phyloP scores from a whole-genome alignment of 208 protist species.

The Trypanosoma theileri region DNA sequence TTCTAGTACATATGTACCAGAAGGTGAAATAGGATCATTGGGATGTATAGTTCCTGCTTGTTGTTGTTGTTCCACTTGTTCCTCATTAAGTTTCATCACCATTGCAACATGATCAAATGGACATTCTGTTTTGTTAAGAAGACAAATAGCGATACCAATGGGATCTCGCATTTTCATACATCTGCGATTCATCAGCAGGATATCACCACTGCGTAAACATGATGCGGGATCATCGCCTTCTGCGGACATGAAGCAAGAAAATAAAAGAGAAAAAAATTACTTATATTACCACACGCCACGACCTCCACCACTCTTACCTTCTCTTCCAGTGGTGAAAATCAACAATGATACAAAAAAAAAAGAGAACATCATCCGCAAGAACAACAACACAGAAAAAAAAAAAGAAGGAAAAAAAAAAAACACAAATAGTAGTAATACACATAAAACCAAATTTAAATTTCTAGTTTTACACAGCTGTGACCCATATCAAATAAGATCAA shows the following conservation, averaged over 20 bases:
- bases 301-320: background rate
- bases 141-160: slow-evolving; percentile 58
- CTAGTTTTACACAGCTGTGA: background rate
- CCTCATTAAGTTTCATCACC: slow-evolving; percentile 53
- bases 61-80: slow-evolving; percentile 40
- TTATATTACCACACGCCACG: background rate
- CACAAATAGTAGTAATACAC: background rate
- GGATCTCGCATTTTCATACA: slow-evolving; percentile 75
- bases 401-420: background rate
- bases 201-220: slow-evolving; percentile 53
- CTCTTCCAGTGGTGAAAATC: background rate
- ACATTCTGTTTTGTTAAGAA: slow-evolving; percentile 75
- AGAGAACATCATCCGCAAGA: slow-evolving; percentile 3
- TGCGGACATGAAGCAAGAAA: slow-evolving; percentile 3
- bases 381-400: background rate
- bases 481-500: background rate
- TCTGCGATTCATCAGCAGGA: slow-evolving; percentile 83
- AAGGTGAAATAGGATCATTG: slow-evolving; percentile 42
- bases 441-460: background rate
- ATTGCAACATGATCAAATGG: slow-evolving; percentile 84
- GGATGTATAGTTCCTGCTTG: slow-evolving; percentile 35
- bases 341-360: slow-evolving; percentile 18
- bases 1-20: slow-evolving; percentile 79
- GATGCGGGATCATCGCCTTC: slow-evolving; percentile 5
- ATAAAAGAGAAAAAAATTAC: slow-evolving; percentile 15